phyloP scores from a whole-genome alignment of 495 filamentous ascomycete genomes.

The Chaetomium tenue region DNA sequence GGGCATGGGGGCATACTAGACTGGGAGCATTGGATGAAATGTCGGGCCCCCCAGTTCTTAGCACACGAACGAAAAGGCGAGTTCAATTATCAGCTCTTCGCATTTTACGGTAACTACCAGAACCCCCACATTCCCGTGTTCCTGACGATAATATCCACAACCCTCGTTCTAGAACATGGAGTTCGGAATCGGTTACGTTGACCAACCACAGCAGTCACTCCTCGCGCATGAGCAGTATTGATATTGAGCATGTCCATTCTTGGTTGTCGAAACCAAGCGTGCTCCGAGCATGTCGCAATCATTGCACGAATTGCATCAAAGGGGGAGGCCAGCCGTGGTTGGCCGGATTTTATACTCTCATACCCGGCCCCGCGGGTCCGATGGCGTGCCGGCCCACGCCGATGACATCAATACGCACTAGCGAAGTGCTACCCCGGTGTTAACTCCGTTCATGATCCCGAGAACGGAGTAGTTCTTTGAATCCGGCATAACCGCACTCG shows the following conservation, averaged over 20 bases:
- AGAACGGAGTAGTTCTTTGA: neutral
- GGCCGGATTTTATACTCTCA: neutral
- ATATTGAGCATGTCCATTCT: no score
- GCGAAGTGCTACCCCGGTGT: neutral
- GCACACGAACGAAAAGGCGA: neutral
- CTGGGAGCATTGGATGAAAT: slow-evolving; percentile 19
- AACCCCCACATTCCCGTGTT: slow-evolving; percentile 2
- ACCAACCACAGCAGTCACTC: neutral
- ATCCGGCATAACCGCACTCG: neutral
- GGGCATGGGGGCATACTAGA: slow-evolving; percentile 15
- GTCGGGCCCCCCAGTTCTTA: neutral
- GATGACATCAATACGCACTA: slow-evolving; percentile 27
- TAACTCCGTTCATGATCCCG: neutral
- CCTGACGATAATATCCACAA: neutral
- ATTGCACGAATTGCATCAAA: slow-evolving; percentile 16
- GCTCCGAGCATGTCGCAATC: neutral
- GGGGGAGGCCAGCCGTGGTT: neutral
- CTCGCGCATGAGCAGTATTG: neutral
- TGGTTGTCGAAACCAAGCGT: no score
- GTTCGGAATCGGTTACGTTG: neutral
- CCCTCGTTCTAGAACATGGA: no score
- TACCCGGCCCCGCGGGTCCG: slow-evolving; percentile 5
- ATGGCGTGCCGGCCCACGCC: slow-evolving; percentile 25
- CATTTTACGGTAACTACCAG: neutral
- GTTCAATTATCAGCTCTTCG: neutral